Conservation (phyloP, 2,329 filamentous ascomycete genomes). For the Colletotrichum siamense region DNA sequence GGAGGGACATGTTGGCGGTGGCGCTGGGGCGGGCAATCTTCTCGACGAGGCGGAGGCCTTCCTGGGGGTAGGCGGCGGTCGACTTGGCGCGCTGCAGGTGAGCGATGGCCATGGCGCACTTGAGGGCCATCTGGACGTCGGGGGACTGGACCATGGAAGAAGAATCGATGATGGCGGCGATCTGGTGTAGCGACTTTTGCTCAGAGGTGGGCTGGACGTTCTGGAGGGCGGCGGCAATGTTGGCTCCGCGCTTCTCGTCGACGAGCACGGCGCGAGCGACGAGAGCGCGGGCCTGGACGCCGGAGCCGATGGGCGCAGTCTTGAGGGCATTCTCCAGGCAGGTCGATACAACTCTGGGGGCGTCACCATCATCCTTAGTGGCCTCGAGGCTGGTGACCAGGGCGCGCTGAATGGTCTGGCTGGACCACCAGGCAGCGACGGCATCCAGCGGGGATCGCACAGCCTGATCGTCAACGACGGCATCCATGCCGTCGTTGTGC, state of each 20-base stretch:
- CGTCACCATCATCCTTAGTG: slow-evolving; percentile 50
- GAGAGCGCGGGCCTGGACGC: slow-evolving; percentile 66
- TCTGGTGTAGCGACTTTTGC: slow-evolving; percentile 35
- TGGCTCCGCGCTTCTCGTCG: slow-evolving; percentile 57
- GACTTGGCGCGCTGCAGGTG: slow-evolving; percentile 54
- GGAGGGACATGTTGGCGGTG: slow-evolving; percentile 53
- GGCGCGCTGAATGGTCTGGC: slow-evolving; percentile 69
- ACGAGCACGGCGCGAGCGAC: slow-evolving; percentile 64
- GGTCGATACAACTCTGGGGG: slow-evolving; percentile 42
- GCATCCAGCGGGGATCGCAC: slow-evolving; percentile 89
- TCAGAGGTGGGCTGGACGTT: slow-evolving; percentile 51
- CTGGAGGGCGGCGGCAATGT: slow-evolving; percentile 62
- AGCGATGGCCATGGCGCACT: slow-evolving; percentile 66
- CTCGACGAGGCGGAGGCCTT: slow-evolving; percentile 53
- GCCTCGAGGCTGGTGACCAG: slow-evolving; percentile 68
- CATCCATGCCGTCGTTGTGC: slow-evolving; percentile 76
- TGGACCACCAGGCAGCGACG: slow-evolving; percentile 90
- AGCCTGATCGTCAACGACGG: slow-evolving; percentile 83
- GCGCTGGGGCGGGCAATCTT: slow-evolving; percentile 50
- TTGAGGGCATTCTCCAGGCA: slow-evolving; percentile 73
- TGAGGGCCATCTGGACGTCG: slow-evolving; percentile 62
- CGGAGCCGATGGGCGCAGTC: slow-evolving; percentile 79
- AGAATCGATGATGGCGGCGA: slow-evolving; percentile 51
- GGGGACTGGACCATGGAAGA: slow-evolving; percentile 48
- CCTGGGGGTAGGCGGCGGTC: slow-evolving; percentile 42